Evolutionary conservation across 106 monocot species (phyloP).

Genomic region (Allium fistulosum): DNA sequence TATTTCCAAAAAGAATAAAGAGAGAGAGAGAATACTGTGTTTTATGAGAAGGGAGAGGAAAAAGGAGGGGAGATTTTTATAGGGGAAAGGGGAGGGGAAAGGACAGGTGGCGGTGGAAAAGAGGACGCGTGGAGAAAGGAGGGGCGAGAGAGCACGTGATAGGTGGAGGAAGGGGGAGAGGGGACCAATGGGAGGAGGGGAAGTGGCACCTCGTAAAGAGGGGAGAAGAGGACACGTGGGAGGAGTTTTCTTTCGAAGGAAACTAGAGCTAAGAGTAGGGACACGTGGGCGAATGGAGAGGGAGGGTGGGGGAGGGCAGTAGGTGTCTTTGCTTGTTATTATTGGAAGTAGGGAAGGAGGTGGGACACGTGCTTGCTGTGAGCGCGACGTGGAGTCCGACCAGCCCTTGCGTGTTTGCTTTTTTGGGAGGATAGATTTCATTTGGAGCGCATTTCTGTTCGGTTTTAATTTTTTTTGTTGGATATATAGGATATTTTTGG

Average conservation of each 20-base stretch:
- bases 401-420: background rate
- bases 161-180: background rate
- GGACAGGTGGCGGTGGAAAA: background rate
- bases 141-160: slow-evolving; percentile 12
- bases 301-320: background rate
- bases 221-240: slow-evolving; percentile 3
- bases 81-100: slow-evolving; percentile 4
- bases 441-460: too few relatives aligned
- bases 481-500: too few relatives aligned
- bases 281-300: slow-evolving; percentile 4
- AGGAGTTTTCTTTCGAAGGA: background rate
- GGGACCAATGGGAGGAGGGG: slow-evolving; percentile 5
- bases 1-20: background rate
- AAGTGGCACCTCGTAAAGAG: slow-evolving; percentile 7
- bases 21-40: background rate
- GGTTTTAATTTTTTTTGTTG: too few relatives aligned
- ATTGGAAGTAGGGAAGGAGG: background rate
- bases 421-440: too few relatives aligned
- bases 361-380: background rate
- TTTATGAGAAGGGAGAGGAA: background rate
- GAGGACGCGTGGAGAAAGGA: slow-evolving; percentile 13
- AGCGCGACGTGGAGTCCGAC: background rate
- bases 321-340: background rate
- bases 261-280: background rate
- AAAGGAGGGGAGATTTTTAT: background rate